phyloP scores from a whole-genome alignment of 83 land plant species.

The Isoetes engelmannii region DNA sequence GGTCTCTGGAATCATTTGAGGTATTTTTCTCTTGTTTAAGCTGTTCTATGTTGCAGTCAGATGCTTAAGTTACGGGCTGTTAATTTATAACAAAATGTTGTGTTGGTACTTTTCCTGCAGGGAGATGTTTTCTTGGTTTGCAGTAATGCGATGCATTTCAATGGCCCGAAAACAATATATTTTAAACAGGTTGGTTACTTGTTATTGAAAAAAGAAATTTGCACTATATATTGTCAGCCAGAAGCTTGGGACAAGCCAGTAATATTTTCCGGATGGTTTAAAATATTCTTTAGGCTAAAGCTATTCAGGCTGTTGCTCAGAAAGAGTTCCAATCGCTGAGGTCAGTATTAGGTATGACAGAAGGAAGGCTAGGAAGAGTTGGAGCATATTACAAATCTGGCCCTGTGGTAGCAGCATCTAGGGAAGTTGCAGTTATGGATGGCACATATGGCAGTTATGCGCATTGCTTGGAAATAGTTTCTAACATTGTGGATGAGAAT shows the following conservation, averaged over 20 bases:
- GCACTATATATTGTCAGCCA: background rate
- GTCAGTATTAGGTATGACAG: background rate
- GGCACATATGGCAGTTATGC: background rate
- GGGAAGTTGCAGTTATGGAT: background rate
- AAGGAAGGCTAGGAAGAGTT: background rate
- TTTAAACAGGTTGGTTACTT: constrained; percentile 53
- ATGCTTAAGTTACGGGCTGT: no score
- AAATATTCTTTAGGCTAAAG: constrained; percentile 45
- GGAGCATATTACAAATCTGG: background rate
- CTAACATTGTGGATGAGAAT: background rate
- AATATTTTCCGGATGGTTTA: background rate
- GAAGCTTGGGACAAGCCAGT: background rate
- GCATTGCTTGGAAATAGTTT: background rate
- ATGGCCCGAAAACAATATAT: constrained; percentile 66
- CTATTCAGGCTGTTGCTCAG: constrained; percentile 67
- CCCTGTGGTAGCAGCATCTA: constrained; percentile 1
- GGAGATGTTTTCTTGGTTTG: constrained; percentile 57
- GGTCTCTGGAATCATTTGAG: constrained; percentile 60
- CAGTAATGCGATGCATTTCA: constrained; percentile 74
- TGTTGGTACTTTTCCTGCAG: constrained; percentile 30
- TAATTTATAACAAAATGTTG: background rate
- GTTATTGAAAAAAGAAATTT: background rate
- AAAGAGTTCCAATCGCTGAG: constrained; percentile 56
- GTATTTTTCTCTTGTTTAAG: no score
- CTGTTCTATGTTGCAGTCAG: no score